Evolutionary conservation across 2,329 filamentous ascomycete species (phyloP).

Genomic region (Phaeophleospora eucalypticola): DNA sequence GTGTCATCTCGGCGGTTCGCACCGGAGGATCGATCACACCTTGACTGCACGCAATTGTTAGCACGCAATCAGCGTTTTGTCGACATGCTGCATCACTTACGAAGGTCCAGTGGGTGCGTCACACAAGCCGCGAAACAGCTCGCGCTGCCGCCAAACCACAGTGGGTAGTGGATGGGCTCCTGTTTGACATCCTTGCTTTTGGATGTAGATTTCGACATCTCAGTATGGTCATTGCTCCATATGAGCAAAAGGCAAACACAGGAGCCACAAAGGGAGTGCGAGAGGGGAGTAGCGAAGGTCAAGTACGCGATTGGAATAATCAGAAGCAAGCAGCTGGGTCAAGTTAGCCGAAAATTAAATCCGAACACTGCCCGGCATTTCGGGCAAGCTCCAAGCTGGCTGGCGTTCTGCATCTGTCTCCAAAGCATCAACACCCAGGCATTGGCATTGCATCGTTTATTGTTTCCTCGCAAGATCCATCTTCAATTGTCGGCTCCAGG

Average conservation of each 20-base stretch:
- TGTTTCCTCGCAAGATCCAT: too few species aligned
- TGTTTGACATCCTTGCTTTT: conserved; percentile 43
- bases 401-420: too few species aligned
- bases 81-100: conserved; percentile 51
- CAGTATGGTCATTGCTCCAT: conserved; percentile 32
- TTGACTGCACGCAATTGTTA: conserved; percentile 40
- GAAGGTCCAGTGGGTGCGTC: conserved; percentile 88
- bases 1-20: background rate
- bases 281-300: background rate
- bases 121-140: conserved; percentile 87
- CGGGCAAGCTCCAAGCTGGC: too few species aligned
- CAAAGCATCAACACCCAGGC: too few species aligned
- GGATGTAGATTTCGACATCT: conserved; percentile 40
- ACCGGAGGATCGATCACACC: conserved; percentile 29
- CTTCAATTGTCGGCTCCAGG: background rate
- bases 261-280: too few species aligned
- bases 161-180: conserved; percentile 44
- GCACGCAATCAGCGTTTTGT: conserved; percentile 13
- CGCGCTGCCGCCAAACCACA: conserved; percentile 93
- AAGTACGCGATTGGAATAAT: too few species aligned
- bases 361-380: too few species aligned
- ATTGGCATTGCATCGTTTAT: too few species aligned
- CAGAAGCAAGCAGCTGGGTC: conserved; percentile 1
- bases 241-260: background rate
- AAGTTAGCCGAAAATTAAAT: background rate